Percentiles rank a stretch among this genome's conserved stretches.
These are phyloP conservation scores for Takakia lepidozioides DNA, from an alignment of 225 moss, liverwort and hornwort species.

Conservation along the genomic window DNA sequence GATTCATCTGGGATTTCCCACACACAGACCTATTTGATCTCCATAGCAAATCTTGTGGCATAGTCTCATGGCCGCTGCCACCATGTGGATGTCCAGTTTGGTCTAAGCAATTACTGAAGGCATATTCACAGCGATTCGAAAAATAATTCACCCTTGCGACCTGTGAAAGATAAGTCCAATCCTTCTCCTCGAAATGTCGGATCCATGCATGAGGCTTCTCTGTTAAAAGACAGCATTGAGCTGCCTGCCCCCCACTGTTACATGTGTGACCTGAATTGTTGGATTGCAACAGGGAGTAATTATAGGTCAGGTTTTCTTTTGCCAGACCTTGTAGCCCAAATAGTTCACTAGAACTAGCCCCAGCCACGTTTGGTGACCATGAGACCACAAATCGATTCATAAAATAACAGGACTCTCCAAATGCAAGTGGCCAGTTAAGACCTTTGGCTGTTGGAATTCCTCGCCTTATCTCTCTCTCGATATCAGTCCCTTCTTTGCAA, in stretches of 20 bases:
- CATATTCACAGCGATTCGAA: constrained; percentile 18
- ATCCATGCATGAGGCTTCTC: constrained; percentile 39
- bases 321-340: no score
- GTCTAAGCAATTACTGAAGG: constrained; percentile 38
- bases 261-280: constrained; percentile 14
- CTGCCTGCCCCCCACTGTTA: constrained; percentile 27
- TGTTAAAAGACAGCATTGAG: constrained; percentile 52
- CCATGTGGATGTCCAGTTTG: constrained; percentile 17
- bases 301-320: no score
- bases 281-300: no score
- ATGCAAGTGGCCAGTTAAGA: constrained; percentile 20
- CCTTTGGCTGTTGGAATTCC: constrained; percentile 18
- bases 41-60: no score
- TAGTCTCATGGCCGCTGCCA: no score
- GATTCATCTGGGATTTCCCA: no score
- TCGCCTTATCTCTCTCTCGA: constrained; percentile 3
- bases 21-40: no score
- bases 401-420: constrained; percentile 57
- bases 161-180: constrained; percentile 37
- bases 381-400: constrained; percentile 66
- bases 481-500: constrained; percentile 10
- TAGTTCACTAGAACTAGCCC: constrained; percentile 11
- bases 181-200: constrained; percentile 65
- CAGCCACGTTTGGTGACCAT: constrained; percentile 20
- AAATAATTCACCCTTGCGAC: constrained; percentile 22